Evolutionary conservation across 306 rosid genomes (phyloP), one percentile per base, ranked within the genome.

Genomic region (Delonix regia): DNA sequence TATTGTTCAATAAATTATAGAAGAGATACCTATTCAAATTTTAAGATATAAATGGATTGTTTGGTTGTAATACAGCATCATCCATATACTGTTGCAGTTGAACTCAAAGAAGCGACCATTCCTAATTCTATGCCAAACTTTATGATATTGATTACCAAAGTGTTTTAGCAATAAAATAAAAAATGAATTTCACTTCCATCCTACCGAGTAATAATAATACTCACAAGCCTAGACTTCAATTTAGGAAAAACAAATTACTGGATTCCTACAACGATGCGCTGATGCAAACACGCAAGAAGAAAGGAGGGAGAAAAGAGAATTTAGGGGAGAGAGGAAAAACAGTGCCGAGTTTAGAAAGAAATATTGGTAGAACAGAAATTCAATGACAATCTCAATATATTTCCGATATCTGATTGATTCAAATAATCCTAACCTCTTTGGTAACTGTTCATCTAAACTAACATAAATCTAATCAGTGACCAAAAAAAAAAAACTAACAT

Each of bases 211-310:
- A 21, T 38, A 70, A 21, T 38, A 28, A 61, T 48, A 30, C 44
- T 27, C 7, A 71, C 52, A n/a, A 55, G 24, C 55, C 38, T 8
- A 59, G 48, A 34, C 18, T 57, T 62, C 22, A 42, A 71, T 21
- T 8, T 34, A 34, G 42, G 30, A 60, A 41, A 57, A 71, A 65
- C 42, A 81, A 55, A 48, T 27, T 63, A 66, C 72, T 38, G 83
- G 61, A 51, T 57, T 67, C 19, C 62, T 34, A 39, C 73, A 85
- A 74, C 78, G 47, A 52, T 64, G 4, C 65, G 59, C 66, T 25
- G 27, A 18, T 34, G 36, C 69, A 63, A 15, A 48, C 33, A 14
- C 21, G 12, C 18, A 63, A 16, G 69, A 34, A 34, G 45, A 61
- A 61, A 27, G 61, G 2, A 59, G 57, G 19, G 21, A 28, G 21